Evolutionary conservation across 768 basidiomycete species (phyloP).

Genomic region (Amanita brunnescens): DNA sequence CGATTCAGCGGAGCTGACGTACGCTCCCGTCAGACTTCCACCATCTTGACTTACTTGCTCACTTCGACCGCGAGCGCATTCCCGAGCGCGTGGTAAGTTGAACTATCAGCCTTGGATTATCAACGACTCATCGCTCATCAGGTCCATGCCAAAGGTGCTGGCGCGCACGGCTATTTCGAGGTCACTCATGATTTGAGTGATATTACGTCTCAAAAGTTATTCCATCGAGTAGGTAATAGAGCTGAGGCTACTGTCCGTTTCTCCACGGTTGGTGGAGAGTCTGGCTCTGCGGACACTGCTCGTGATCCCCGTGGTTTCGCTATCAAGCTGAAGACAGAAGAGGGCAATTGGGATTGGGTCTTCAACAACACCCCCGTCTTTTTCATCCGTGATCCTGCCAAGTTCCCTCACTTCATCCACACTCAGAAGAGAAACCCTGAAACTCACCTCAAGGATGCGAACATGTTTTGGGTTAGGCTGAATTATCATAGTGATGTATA

Average conservation of each 20-base stretch:
- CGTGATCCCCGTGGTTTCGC: constrained; percentile 94
- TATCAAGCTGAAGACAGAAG: constrained; percentile 77
- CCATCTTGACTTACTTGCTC: constrained; percentile 82
- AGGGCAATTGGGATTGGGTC: constrained; percentile 92
- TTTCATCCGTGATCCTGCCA: constrained; percentile 79
- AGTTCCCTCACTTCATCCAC: constrained; percentile 94
- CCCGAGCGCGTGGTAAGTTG: constrained; percentile 81
- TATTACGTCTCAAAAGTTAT: constrained; percentile 61
- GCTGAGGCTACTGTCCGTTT: constrained; percentile 76
- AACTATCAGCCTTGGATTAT: constrained; percentile 1
- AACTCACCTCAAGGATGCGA: constrained; percentile 82
- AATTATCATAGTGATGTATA: not conserved
- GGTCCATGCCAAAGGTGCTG: constrained; percentile 90
- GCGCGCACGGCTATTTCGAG: constrained; percentile 91
- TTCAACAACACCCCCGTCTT: constrained; percentile 91
- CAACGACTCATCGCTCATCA: constrained; percentile 27
- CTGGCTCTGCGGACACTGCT: constrained; percentile 85
- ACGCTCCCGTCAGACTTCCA: constrained; percentile 57
- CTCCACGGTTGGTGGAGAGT: constrained; percentile 88
- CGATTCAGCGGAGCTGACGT: constrained; percentile 8
- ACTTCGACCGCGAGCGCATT: constrained; percentile 93
- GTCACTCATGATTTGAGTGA: constrained; percentile 82
- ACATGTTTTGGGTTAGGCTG: constrained; percentile 68
- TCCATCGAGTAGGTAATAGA: constrained; percentile 59
- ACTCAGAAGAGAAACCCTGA: constrained; percentile 89